Conservation (phyloP, 495 filamentous ascomycete genomes). For the Viridothelium virens region DNA sequence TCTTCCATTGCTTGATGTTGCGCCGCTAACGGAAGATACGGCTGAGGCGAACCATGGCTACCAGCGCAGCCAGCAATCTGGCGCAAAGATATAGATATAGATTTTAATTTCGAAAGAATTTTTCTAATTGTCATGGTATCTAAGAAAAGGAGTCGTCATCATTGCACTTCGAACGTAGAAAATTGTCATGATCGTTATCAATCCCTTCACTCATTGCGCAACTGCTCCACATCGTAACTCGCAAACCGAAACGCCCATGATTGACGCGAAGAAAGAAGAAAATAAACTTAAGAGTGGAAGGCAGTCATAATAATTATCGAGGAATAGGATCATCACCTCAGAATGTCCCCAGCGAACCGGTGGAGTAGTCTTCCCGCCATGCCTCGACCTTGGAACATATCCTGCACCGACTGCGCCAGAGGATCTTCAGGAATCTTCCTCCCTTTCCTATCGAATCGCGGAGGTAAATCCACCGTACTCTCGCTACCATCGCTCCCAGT, state of each 20-base stretch:
- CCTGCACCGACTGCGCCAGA: not conserved
- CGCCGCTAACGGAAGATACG: no score
- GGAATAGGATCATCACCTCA: not conserved
- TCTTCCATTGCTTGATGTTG: no score
- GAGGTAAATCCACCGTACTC: conserved; percentile 11
- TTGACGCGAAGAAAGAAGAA: not conserved
- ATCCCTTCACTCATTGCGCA: not conserved
- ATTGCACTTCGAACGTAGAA: not conserved
- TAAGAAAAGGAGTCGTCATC: not conserved
- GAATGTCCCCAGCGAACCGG: not conserved
- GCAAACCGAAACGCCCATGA: not conserved
- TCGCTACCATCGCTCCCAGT: not conserved
- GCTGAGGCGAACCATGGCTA: no score
- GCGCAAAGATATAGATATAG: no score
- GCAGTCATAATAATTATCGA: not conserved
- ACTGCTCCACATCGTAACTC: no score
- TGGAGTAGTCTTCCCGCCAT: conserved; percentile 1
- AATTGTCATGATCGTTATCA: not conserved
- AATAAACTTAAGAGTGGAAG: not conserved
- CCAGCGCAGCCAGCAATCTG: no score
- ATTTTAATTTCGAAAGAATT: not conserved
- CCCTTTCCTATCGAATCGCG: conserved; percentile 13
- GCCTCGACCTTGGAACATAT: conserved; percentile 1
- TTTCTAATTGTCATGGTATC: not conserved
- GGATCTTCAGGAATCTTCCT: not conserved